These are phyloP conservation scores for Cytospora mali DNA, from an alignment of 2,329 filamentous ascomycete genomes.

Conservation along the genomic window DNA sequence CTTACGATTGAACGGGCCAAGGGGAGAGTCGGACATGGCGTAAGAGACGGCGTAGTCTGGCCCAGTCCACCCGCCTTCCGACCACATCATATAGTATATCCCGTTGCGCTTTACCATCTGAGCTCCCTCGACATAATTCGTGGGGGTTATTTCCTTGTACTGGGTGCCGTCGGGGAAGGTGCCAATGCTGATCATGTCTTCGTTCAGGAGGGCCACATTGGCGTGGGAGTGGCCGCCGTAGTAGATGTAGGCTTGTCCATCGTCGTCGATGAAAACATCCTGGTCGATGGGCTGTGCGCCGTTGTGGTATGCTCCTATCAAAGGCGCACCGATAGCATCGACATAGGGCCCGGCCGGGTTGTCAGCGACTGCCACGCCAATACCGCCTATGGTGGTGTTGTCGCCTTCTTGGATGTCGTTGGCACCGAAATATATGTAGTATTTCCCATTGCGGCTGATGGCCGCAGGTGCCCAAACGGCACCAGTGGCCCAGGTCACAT, in stretches of 20 bases:
- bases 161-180: constrained; percentile 43
- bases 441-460: constrained; percentile 45
- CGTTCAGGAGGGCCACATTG: constrained; percentile 46
- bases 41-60: constrained; percentile 50
- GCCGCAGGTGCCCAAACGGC: constrained; percentile 54
- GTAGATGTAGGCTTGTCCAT: constrained; percentile 46
- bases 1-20: constrained; percentile 45
- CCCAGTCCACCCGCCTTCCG: constrained; percentile 49
- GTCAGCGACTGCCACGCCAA: constrained; percentile 44
- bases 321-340: constrained; percentile 45
- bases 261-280: constrained; percentile 46
- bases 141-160: constrained; percentile 50
- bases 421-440: constrained; percentile 54
- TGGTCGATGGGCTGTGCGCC: constrained; percentile 53
- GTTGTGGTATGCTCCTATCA: constrained; percentile 47
- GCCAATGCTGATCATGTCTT: constrained; percentile 48
- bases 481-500: constrained; percentile 47
- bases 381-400: constrained; percentile 41
- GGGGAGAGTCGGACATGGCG: constrained; percentile 43
- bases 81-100: constrained; percentile 49
- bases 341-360: constrained; percentile 44
- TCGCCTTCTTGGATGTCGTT: constrained; percentile 46
- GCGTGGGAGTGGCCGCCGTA: constrained; percentile 48
- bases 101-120: constrained; percentile 47
- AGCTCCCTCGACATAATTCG: constrained; percentile 47